A percentile compares a stretch with the other conserved stretches of the same genome.
These are phyloP conservation scores for Rosa multiflora DNA, from an alignment of 306 rosid genomes.

Conservation along the genomic window DNA sequence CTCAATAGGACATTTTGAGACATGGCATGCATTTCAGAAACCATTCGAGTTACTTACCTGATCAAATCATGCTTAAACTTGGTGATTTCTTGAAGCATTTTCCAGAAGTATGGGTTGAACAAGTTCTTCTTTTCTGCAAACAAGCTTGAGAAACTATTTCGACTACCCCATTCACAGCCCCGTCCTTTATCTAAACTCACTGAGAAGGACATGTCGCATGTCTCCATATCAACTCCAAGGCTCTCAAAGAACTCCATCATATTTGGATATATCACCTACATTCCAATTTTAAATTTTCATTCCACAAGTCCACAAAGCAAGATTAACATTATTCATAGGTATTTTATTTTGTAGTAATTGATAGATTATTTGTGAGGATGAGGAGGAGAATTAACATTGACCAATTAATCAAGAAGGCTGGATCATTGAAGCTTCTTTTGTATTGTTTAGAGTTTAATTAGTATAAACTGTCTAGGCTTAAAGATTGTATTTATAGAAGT, in stretches of 20 bases:
- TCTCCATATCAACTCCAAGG: conserved; percentile 76
- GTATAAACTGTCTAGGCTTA: no score
- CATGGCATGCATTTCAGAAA: no score
- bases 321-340: no score
- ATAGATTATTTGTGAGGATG: no score
- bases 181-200: conserved; percentile 68
- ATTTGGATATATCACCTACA: conserved; percentile 82
- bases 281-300: conserved; percentile 3
- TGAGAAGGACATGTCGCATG: conserved; percentile 76
- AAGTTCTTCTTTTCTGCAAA: conserved; percentile 74
- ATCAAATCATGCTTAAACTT: conserved; percentile 57
- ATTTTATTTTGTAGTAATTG: no score
- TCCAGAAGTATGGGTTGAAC: conserved; percentile 68
- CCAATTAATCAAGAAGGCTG: no score
- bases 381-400: no score
- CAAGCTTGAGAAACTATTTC: conserved; percentile 56
- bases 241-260: conserved; percentile 83
- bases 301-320: no score
- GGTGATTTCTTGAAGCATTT: conserved; percentile 43
- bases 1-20: no score
- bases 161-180: conserved; percentile 39
- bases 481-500: no score
- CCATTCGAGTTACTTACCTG: neutral
- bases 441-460: no score
- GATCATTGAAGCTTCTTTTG: no score